Base-by-base conservation (phyloP, 768 basidiomycete genomes). In the Lactarius psammicola region DNA sequence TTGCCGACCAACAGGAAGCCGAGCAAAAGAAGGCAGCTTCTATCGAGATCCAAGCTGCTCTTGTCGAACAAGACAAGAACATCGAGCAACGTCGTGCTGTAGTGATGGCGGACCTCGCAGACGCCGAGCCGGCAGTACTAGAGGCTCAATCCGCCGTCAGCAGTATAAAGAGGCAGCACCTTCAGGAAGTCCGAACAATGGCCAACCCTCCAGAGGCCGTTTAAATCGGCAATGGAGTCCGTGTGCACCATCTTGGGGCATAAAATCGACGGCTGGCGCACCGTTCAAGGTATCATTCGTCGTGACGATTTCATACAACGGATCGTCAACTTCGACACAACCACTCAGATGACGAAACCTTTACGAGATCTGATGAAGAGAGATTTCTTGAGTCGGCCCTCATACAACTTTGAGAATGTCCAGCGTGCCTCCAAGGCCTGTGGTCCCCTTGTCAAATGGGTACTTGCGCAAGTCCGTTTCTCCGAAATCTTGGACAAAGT, bases 361-460 rank as follows among this genome's bases (percentile, higher is more conserved):
- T 82, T 98, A 42, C 91, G 97, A 38, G 94, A 98, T 38, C 76
- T 84, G 56, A 95, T 99, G 92, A 93, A 90, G 80, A 86, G 81
- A 70, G 95, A 98, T 62, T 99, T 93, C 82, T 81, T 99, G 70
- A 90, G 89, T 70, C 86, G 90, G 26, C 90, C 95, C 0, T 86
- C 88, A 4, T 99, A 88, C 80, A 98, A 94, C 76, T 98, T 94
- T 74, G 97, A 98, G 75, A 90, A 84, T 5, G 95, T 98, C 44
- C 90, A 98, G 72, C 88, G 91, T 62, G 97, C 97, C 30, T 95
- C 92, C 77, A 92, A 89, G 79, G 97, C 97, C 33, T 98, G 96
- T 74, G 97, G 97, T 31, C 97, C 97, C 11, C 87, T 99, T 57
- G 95, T 96, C 69, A 97, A 98, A 77, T 98, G 97, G 97, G 96